Base-by-base conservation (phyloP, 306 rosid genomes). In the Dryas drummondii region DNA sequence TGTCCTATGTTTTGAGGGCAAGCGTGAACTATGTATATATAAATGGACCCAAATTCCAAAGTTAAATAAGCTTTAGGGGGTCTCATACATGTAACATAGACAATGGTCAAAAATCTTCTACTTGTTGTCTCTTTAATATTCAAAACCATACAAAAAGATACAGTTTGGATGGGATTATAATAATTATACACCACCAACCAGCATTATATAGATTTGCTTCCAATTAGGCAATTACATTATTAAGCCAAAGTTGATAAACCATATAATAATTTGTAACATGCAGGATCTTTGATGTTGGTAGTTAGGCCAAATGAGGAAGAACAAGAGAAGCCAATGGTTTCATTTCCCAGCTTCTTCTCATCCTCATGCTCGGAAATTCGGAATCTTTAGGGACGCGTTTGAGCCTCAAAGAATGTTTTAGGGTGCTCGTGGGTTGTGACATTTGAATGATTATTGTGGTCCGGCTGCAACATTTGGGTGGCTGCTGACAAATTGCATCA, bases 1-100 rank as follows among this genome's bases (percentile, higher is more conserved):
- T 73, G 75, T 74, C 76, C 50, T 32, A 53, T 61, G 63, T 60
- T 52, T 54, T 17, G 5, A 56, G 55, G 73, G 68, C 76, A 80
- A 68, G 47, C 80, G 41, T 74, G 62, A 74, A 70, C 6, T 58
- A 42, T 5, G 40, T 57, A 57, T 57, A 19, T 37, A 54, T 26
- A 27, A 48, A 17, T 49, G 48, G 62, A 63, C 68, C 72, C 53
- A 75, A 41, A 22, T 40, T 49, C 50, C 5, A 32, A 63, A 15
- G 11, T 32, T 63, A 12, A 64, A 8, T 16, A 65, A 51, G 58
- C 41, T 62, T 9, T 6, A 3, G 72, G 11, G 12, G 8, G 19
- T 67, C 27, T 56, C 42, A 58, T 48, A 27, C 57, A 37, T 40
- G 3, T 65, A 41, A 3, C 22, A n/a, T 63, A 14, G 63, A 69